Conservation (phyloP, 2,329 filamentous ascomycete genomes). For the Diaporthe capsici region DNA sequence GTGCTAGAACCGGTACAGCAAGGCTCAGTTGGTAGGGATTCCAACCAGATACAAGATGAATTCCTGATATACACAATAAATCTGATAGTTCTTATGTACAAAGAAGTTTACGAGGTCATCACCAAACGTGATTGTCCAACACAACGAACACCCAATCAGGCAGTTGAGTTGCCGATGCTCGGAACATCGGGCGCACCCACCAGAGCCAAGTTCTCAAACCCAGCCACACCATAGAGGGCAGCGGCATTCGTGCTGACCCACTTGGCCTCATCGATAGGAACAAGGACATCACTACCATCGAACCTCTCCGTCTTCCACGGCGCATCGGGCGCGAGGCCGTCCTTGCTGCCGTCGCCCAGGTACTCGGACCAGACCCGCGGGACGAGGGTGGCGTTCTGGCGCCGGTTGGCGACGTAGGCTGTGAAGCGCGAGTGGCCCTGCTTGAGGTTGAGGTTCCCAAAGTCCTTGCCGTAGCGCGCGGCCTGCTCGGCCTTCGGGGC, state of each 20-base stretch:
- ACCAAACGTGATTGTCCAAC: no score
- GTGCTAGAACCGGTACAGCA: background rate
- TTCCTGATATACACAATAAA: background rate
- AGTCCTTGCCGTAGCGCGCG: conserved; percentile 65
- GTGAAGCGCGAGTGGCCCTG: conserved; percentile 73
- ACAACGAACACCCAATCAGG: background rate
- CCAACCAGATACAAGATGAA: background rate
- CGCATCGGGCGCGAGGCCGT: conserved; percentile 57
- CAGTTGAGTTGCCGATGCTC: background rate
- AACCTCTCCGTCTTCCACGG: conserved; percentile 57
- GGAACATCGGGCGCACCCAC: conserved; percentile 32
- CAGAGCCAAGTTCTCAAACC: conserved; percentile 67
- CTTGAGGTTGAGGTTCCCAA: conserved; percentile 61
- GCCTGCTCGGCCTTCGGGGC: conserved; percentile 64
- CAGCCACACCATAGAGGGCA: conserved; percentile 69
- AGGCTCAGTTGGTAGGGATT: background rate
- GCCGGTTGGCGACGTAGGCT: conserved; percentile 64
- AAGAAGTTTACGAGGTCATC: background rate
- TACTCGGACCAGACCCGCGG: conserved; percentile 69
- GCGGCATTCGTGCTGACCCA: conserved; percentile 72
- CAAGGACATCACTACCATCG: conserved; percentile 59
- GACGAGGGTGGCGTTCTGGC: conserved; percentile 62
- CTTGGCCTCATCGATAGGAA: conserved; percentile 66
- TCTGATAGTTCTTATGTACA: background rate
- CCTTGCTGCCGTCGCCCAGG: conserved; percentile 53